Evolutionary conservation across 306 rosid genomes (phyloP).

Genomic region (Dicorynia guianensis): DNA sequence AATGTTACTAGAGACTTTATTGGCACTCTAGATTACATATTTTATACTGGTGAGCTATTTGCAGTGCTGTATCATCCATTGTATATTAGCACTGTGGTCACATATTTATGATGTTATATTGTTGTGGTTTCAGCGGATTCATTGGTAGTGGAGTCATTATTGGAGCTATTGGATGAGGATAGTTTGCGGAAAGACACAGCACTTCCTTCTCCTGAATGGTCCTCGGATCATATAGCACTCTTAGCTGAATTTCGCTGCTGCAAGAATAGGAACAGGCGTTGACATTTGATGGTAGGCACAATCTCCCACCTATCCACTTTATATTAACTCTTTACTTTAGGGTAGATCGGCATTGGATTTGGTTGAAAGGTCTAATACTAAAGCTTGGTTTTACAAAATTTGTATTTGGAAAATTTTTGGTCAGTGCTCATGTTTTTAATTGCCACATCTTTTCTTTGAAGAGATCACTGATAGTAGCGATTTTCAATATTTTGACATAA

Average conservation of each 20-base stretch:
- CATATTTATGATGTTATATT: slow-evolving; percentile 9
- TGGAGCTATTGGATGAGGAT: slow-evolving; percentile 97
- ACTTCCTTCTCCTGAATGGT: slow-evolving; percentile 99
- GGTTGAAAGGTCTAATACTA: background rate
- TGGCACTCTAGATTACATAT: slow-evolving; percentile 97
- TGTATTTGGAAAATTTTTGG: background rate
- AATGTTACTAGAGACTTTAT: slow-evolving; percentile 90
- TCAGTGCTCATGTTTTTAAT: background rate
- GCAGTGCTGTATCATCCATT: slow-evolving; percentile 19
- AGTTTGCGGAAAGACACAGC: slow-evolving; percentile 98
- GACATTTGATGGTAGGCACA: slow-evolving; percentile 55
- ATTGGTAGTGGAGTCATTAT: slow-evolving; percentile 83
- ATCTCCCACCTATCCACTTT: background rate
- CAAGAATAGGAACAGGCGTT: slow-evolving; percentile 87
- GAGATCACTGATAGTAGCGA: background rate
- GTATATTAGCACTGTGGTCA: background rate
- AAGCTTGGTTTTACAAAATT: background rate
- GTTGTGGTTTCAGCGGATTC: slow-evolving; percentile 83
- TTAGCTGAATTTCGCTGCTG: slow-evolving; percentile 93
- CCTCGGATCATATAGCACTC: slow-evolving; percentile 97
- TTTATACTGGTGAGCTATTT: slow-evolving; percentile 80
- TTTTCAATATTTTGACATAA: background rate
- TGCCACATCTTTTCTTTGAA: slow-evolving; percentile 3
- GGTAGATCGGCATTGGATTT: slow-evolving; percentile 7
- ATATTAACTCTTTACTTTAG: background rate